Evolutionary conservation across 441 rosid genomes (phyloP).

Genomic region (Croton laevigatus): DNA sequence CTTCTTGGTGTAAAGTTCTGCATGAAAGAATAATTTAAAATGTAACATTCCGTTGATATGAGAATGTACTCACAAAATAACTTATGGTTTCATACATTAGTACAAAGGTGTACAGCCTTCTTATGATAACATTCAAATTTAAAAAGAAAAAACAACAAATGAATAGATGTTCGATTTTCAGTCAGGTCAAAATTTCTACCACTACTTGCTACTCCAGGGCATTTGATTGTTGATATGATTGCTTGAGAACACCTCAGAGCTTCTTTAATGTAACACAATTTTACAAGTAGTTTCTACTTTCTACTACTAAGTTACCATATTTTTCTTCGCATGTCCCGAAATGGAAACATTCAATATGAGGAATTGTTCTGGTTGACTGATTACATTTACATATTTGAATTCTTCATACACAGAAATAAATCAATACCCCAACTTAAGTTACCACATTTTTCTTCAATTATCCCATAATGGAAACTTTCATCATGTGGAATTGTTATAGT

Average conservation of each 20-base stretch:
- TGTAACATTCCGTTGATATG: neutral
- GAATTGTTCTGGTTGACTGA: neutral
- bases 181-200: neutral
- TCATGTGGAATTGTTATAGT: too few species aligned
- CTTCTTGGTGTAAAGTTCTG: constrained; percentile 80
- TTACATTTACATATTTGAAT: neutral
- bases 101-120: neutral
- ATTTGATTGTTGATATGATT: constrained; percentile 10
- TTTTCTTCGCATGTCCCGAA: neutral
- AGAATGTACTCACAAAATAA: neutral
- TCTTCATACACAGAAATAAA: neutral
- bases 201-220: constrained; percentile 2
- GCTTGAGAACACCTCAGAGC: neutral
- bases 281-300: neutral
- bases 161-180: neutral
- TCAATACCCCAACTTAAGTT: neutral
- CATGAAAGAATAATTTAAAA: constrained; percentile 22
- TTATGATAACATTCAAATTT: neutral
- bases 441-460: too few species aligned
- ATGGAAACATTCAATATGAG: neutral
- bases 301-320: neutral
- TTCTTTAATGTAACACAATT: neutral
- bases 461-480: too few species aligned
- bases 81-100: neutral
- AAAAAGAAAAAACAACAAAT: neutral